Base-by-base conservation (phyloP, 2,329 filamentous ascomycete genomes). In the Pyrenophora teres region DNA sequence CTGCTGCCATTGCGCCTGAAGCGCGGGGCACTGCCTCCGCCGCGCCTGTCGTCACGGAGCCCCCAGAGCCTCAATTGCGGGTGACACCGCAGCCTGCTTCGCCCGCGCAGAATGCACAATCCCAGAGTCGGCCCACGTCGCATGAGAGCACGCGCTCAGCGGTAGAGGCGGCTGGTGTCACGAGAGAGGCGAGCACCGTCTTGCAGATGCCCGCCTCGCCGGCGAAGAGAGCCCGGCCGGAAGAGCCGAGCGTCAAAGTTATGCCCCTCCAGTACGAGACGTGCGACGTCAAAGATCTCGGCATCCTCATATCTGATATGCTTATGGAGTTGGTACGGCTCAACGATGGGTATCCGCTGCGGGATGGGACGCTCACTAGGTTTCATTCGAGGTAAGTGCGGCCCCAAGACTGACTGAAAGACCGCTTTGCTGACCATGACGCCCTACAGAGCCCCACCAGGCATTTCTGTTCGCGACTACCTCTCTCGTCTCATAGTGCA, bases 381-480 rank as follows among this genome's bases (percentile, higher is more conserved):
- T 99, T 99, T 73, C 94, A 99, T 74, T 97, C 92, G 38, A 87
- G 92, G 89, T 91, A 81, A 54, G 76, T 50, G 41, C 15, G 12
- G n/a, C 36, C 35, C 27, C 18, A 16, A 19, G 33, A 9, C 21
- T n/a, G 16, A 12, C 27, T 9, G 31, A 25, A 15, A 23, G 23
- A 19, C 21, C 15, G 3, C n/a, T 18, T 18, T n/a, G 40, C 40
- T 44, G 59, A 56, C 57, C 25, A 58, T 45, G 49, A 35, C 36
- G 25, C 8, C 15, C 39, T 16, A 30, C 54, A 82, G 81, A 66
- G 85, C 87, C 13, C 87, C 94, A 1, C 94, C 94, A 6, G 92
- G 90, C 45, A 99, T 99, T 53, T 96, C 92, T 21, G 93, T 99
- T 27, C 82, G 88, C 56, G 94, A 99, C 72, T 99, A 99, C 71